Conservation (phyloP, 179 eudicot species). For the Beta corolliflora region DNA sequence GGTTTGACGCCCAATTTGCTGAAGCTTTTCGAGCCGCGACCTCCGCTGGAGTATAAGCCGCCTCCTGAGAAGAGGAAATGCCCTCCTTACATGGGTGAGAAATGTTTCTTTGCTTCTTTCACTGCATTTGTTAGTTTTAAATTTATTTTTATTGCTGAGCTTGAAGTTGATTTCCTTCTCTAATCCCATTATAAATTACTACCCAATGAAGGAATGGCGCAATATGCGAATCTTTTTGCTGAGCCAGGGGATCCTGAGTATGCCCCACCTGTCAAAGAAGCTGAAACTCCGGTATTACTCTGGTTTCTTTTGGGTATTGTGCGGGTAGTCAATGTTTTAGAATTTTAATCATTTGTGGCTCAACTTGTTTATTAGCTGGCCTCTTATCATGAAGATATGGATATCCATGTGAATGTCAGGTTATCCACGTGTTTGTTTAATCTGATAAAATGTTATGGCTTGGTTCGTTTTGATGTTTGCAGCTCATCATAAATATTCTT, state of each 20-base stretch:
- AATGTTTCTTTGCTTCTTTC: not conserved
- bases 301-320: not conserved
- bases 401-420: not conserved
- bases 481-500: not conserved
- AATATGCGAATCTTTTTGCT: slow-evolving; percentile 74
- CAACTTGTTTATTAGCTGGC: not conserved
- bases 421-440: no score
- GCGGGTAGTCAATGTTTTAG: no score
- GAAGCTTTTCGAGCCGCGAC: slow-evolving; percentile 92
- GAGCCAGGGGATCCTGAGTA: slow-evolving; percentile 88
- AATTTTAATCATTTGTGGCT: not conserved
- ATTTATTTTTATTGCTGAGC: no score
- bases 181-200: not conserved
- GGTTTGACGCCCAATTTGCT: slow-evolving; percentile 78
- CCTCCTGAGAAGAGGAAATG: slow-evolving; percentile 95
- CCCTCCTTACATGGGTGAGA: slow-evolving; percentile 62
- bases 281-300: slow-evolving; percentile 68
- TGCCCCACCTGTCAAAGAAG: slow-evolving; percentile 82
- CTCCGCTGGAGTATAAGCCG: slow-evolving; percentile 85
- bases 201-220: slow-evolving; percentile 69
- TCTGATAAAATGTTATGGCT: no score
- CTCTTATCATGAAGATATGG: not conserved
- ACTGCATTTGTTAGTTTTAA: not conserved
- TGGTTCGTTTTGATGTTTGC: not conserved
- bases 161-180: not conserved